Conservation (phyloP, 441 rosid species). For the Melastoma candidum region DNA sequence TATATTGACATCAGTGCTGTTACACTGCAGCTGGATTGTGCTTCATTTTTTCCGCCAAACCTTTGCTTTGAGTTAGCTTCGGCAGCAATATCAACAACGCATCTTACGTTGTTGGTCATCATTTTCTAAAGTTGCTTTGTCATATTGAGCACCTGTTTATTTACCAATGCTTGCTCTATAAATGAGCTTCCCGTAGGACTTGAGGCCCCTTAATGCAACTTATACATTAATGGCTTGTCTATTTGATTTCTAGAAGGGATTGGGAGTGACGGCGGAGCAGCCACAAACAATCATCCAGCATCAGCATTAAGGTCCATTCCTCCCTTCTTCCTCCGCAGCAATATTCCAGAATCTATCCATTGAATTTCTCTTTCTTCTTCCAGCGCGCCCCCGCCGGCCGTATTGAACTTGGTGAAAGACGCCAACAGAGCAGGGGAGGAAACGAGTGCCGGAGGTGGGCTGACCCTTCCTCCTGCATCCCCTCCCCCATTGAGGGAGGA, state of each 20-base stretch:
- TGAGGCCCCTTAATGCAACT: too few species aligned
- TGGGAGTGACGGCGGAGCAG: constrained; percentile 20
- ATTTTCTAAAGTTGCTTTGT: too few species aligned
- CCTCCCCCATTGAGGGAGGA: constrained; percentile 15
- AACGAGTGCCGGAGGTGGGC: constrained; percentile 17
- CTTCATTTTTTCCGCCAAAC: too few species aligned
- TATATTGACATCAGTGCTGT: too few species aligned
- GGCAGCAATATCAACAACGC: too few species aligned
- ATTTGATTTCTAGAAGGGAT: constrained; percentile 25
- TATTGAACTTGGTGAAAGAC: constrained; percentile 23
- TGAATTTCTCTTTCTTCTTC: constrained; percentile 9
- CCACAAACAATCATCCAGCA: constrained; percentile 42
- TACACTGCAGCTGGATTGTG: too few species aligned
- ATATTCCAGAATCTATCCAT: neutral
- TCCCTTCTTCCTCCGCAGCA: neutral
- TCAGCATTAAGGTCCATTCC: constrained; percentile 33
- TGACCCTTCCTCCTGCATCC: constrained; percentile 11
- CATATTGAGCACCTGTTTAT: too few species aligned
- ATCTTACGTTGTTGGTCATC: too few species aligned
- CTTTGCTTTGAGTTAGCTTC: too few species aligned
- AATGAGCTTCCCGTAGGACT: too few species aligned
- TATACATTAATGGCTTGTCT: neutral
- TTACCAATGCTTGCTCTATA: too few species aligned
- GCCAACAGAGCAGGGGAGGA: constrained; percentile 21
- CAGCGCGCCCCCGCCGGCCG: constrained; percentile 34